Conservation (phyloP, 192 early-diverging fungal species). For the Dissophora ornata region DNA sequence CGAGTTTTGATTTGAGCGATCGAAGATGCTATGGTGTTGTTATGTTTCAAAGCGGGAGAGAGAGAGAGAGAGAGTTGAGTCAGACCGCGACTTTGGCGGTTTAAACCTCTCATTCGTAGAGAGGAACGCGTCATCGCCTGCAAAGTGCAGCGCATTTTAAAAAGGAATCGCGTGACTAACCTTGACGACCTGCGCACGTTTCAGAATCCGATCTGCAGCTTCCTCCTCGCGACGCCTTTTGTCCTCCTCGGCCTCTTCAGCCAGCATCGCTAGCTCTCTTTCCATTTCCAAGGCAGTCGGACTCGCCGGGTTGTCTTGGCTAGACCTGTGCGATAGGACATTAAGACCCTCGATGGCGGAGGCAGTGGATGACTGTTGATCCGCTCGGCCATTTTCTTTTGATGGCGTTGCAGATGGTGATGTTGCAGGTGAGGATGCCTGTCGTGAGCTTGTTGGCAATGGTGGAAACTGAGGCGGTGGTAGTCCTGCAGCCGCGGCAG, state of each 20-base stretch:
- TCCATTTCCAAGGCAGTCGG: constrained; percentile 35
- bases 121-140: too few relatives aligned
- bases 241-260: constrained; percentile 50
- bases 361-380: background rate
- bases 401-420: too few relatives aligned
- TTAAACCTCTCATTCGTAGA: too few relatives aligned
- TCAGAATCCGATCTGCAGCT: constrained; percentile 36
- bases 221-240: constrained; percentile 38
- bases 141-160: too few relatives aligned
- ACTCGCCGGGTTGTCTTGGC: background rate
- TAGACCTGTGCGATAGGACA: background rate
- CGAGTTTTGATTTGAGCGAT: constrained; percentile 37
- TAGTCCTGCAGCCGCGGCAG: constrained; percentile 29
- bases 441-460: background rate
- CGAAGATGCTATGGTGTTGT: constrained; percentile 29
- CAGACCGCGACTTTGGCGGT: too few relatives aligned
- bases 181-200: constrained; percentile 48
- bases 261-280: constrained; percentile 40
- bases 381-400: constrained; percentile 5
- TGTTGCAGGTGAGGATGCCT: background rate
- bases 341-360: constrained; percentile 24
- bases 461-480: constrained; percentile 22
- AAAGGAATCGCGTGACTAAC: background rate
- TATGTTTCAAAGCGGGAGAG: too few relatives aligned
- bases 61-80: too few relatives aligned